Evolutionary conservation across 164 flowering plant genomes (phyloP).

Genomic region (Akebia trifoliata): DNA sequence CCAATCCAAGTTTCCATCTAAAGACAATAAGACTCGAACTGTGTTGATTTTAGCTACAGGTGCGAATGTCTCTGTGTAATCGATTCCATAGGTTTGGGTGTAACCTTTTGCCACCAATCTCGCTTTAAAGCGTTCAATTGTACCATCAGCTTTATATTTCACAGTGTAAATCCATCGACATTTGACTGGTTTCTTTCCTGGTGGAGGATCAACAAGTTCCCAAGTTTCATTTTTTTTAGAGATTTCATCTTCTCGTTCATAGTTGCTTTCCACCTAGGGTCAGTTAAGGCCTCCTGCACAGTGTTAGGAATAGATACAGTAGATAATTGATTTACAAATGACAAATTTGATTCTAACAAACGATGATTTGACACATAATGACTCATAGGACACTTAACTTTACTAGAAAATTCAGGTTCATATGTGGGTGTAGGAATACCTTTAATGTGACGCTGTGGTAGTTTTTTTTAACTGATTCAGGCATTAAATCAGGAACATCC

Average conservation of each 20-base stretch:
- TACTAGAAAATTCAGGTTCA: conserved; percentile 9
- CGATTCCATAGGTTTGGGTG: neutral
- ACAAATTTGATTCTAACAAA: conserved; percentile 16
- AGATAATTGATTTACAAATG: neutral
- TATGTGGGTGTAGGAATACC: no score
- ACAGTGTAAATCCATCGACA: neutral
- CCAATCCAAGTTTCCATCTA: no score
- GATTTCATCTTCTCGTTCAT: neutral
- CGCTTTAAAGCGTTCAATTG: neutral
- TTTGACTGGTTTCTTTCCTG: neutral
- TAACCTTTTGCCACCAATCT: conserved; percentile 10
- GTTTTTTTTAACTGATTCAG: conserved; percentile 4
- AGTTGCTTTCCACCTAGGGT: conserved; percentile 4
- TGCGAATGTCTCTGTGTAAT: no score
- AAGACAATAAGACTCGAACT: no score
- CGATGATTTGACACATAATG: conserved; percentile 20
- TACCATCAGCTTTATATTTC: conserved; percentile 5
- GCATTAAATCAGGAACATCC: conserved; percentile 6
- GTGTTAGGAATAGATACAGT: neutral
- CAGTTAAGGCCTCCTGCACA: neutral
- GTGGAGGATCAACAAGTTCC: no score
- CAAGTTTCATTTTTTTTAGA: neutral
- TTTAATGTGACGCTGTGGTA: conserved; percentile 8
- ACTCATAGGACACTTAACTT: conserved; percentile 10
- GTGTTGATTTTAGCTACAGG: no score